Evolutionary conservation across 73 alveolate species (phyloP), one percentile per base, ranked within the genome.

Genomic region (Paramecium bursaria): DNA sequence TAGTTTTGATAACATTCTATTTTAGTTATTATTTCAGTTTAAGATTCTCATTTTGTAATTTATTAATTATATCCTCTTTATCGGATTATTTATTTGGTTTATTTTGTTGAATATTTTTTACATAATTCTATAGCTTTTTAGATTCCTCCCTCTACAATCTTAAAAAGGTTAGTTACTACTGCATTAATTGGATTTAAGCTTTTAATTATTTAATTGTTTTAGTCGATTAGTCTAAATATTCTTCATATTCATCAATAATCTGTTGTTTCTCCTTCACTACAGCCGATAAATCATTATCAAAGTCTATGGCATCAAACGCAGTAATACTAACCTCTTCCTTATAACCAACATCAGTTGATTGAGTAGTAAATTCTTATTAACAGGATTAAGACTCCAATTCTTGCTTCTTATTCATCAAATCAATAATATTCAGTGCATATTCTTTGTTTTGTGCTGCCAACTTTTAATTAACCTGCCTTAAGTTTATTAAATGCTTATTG

Each of bases 321-420:
- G 82, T 67, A n/a, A 42, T 67, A 42, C 44, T 67, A n/a, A 19
- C 22, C 6, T 67, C 82, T 4, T 67, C 82, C 44, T 47, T 67
- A 15, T 15, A 35, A 35, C 33, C 22, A 17, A 39, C 19, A 35
- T 67, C 82, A 35, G 82, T 15, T 2, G 82, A 67, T 15, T 67
- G 42, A 7, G 82, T 57, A 30, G 82, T 67, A 22, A 14, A 7
- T 67, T 67, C 33, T 3, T 39, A 42, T 31, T 67, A 2, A 19
- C 44, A 67, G 50, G 33, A 6, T 57, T 57, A n/a, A 27, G 49
- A 6, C 10, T 23, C 15, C 15, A 67, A 30, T 3, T 67, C 82
- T 42, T 67, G 22, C n/a, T 67, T 67, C 33, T 67, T 67, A 39
- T 10, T 39, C 14, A 29, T 17, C 19, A 67, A 19, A 39, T 67